Percentiles rank a stretch among this genome's conserved stretches.
These are phyloP conservation scores for Chenopodium berlandieri DNA, from an alignment of 148 eudicot genomes.

Conservation along the genomic window DNA sequence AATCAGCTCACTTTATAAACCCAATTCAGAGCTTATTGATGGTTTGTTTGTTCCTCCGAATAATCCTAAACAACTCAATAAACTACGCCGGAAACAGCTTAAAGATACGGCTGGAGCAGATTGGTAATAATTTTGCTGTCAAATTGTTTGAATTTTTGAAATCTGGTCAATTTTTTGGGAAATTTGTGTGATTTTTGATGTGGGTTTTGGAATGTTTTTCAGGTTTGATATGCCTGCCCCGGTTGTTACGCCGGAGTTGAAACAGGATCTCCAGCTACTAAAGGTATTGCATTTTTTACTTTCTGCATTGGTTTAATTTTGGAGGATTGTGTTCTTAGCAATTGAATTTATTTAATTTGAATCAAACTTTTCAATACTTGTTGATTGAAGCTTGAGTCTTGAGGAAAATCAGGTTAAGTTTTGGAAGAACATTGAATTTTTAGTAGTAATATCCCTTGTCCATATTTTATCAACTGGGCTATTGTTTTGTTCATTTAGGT, in stretches of 20 bases:
- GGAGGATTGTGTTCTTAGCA: background rate
- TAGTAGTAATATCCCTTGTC: no score
- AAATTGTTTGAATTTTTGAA: background rate
- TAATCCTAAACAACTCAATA: conserved; percentile 64
- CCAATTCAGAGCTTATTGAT: conserved; percentile 65
- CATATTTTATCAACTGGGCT: no score
- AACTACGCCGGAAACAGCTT: conserved; percentile 58
- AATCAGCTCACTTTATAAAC: conserved; percentile 35
- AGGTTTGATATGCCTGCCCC: conserved; percentile 98
- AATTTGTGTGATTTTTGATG: background rate
- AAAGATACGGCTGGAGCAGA: conserved; percentile 74
- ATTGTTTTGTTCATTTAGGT: no score
- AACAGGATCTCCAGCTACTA: conserved; percentile 76
- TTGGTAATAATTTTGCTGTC: conserved; percentile 43
- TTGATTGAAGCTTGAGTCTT: background rate
- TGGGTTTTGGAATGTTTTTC: conserved; percentile 13
- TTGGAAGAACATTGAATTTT: no score
- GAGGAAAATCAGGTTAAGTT: no score
- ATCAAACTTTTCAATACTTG: background rate
- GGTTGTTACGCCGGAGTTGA: conserved; percentile 71
- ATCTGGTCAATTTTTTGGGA: background rate
- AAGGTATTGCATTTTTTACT: conserved; percentile 43
- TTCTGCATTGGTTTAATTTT: no score
- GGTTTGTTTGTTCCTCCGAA: conserved; percentile 87
- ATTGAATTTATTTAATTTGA: background rate